Evolutionary conservation across 148 eudicot genomes (phyloP).

Genomic region (Cornus kousa): DNA sequence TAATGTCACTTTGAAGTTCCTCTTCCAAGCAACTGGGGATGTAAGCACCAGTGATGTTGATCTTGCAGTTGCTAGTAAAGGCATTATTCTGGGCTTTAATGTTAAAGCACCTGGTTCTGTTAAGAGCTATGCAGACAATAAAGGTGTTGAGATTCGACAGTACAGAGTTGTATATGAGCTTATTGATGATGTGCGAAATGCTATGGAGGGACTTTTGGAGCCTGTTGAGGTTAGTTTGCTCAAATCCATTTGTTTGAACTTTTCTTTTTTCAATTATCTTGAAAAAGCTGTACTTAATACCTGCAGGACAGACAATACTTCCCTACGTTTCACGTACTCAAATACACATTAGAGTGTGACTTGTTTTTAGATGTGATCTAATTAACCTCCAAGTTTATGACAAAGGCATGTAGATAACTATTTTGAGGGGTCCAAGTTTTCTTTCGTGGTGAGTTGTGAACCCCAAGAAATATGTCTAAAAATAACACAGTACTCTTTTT

Average conservation of each 20-base stretch:
- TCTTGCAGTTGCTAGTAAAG: constrained; percentile 87
- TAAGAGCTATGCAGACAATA: constrained; percentile 74
- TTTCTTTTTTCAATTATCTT: constrained; percentile 4
- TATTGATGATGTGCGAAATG: constrained; percentile 87
- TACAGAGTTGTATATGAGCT: constrained; percentile 90
- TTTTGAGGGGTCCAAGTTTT: background rate
- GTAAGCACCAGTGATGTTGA: constrained; percentile 86
- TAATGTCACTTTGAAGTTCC: constrained; percentile 77
- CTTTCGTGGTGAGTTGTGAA: background rate
- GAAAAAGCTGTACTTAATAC: background rate
- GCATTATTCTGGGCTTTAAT: constrained; percentile 84
- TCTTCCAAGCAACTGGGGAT: constrained; percentile 92
- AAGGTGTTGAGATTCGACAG: constrained; percentile 73
- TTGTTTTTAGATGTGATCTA: background rate
- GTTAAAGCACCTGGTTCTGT: constrained; percentile 82
- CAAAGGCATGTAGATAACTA: background rate
- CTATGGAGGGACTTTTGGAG: constrained; percentile 97
- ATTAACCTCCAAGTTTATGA: background rate
- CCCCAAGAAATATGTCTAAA: background rate
- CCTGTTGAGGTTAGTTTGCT: constrained; percentile 69
- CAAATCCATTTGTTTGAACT: background rate
- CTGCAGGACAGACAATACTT: background rate
- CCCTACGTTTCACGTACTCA: background rate
- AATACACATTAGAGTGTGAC: background rate
- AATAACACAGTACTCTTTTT: background rate